Evolutionary conservation across 176 grass and related monocot genomes (phyloP), one percentile per base, ranked within the genome.

Genomic region (Ampelocalamus luodianensis): DNA sequence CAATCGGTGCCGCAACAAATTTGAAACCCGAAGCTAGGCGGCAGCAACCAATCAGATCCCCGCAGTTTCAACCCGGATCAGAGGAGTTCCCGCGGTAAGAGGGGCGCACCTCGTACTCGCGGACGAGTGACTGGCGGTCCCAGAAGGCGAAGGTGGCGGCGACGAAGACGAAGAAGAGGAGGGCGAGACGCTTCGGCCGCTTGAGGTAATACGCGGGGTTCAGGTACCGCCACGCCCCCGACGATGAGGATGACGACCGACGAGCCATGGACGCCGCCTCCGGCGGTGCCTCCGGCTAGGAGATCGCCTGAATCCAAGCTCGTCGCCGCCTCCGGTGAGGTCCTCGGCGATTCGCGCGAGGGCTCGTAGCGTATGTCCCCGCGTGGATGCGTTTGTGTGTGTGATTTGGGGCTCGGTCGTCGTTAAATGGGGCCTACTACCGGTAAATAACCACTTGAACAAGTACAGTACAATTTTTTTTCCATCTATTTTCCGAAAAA

Each of bases 201-300:
- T 96, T 99, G 68, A 99, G 91, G 75, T 99, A 99, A 68, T 96
- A 96, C 14, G 91, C 87, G 6, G 96, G 96, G 93, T 94, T 94
- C 27, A 99, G 81, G 90, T 96, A 94, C 78, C 91, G 91, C 93
- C 86, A 92, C 20, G 74, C 69, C 64, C 84, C 88, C 54, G 87
- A 93, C 71, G 91, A 91, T 1, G 89, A 95, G 12, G 96, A 95
- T 1, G 86, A 88, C 38, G 89, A 90, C 82, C 87, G 66, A 29
- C 90, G 86, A 24, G 85, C 78, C 91, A 89, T 90, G 22, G 74
- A 5, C 22, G 53, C 50, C 70, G 22, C 63, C 72, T 44, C 5
- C 23, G 60, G 36, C 71, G 56, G 12, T 61, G 29, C 17, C 70
- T 74, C 68, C 74, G 83, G 74, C 53, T 63, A 68, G 42, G 13